Percentiles rank a stretch among this genome's conserved stretches.
Evolutionary conservation across 2,329 filamentous ascomycete species (phyloP).

Genomic region (Pseudogymnoascus verrucosus): DNA sequence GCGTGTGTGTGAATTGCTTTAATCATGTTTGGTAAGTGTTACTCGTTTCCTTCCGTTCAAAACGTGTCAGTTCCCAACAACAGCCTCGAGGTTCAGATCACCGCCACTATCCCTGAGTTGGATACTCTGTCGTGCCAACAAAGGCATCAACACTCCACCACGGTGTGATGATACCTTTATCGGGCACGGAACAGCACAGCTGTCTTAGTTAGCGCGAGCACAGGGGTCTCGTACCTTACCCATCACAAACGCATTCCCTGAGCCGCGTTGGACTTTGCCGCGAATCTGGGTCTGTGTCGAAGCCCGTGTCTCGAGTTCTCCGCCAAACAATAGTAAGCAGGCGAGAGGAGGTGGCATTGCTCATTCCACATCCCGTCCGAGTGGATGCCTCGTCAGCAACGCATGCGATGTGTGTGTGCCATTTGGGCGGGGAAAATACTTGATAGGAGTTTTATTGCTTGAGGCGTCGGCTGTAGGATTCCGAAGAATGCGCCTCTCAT

Average conservation of each 20-base stretch:
- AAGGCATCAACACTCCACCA: not conserved
- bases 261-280: not conserved
- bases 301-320: not conserved
- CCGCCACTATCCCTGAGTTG: not conserved
- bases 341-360: not conserved
- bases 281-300: not conserved
- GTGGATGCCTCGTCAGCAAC: not conserved
- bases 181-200: not conserved
- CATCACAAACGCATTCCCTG: not conserved
- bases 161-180: not conserved
- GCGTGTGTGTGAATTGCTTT: not conserved
- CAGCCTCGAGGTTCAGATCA: not conserved
- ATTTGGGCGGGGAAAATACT: not conserved
- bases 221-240: not conserved
- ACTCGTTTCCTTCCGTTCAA: not conserved
- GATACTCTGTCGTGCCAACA: not conserved
- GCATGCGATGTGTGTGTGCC: not conserved
- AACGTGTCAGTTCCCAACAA: not conserved
- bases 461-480: not conserved
- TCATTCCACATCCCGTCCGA: not conserved
- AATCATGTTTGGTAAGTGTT: not conserved
- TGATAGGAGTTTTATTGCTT: not conserved
- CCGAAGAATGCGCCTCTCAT: not conserved
- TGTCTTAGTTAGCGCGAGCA: not conserved
- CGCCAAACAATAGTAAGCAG: not conserved